A percentile compares a stretch with the other conserved stretches of the same genome.
Conservation (phyloP, 2,329 filamentous ascomycete genomes). For the Fusarium tuaranense region DNA sequence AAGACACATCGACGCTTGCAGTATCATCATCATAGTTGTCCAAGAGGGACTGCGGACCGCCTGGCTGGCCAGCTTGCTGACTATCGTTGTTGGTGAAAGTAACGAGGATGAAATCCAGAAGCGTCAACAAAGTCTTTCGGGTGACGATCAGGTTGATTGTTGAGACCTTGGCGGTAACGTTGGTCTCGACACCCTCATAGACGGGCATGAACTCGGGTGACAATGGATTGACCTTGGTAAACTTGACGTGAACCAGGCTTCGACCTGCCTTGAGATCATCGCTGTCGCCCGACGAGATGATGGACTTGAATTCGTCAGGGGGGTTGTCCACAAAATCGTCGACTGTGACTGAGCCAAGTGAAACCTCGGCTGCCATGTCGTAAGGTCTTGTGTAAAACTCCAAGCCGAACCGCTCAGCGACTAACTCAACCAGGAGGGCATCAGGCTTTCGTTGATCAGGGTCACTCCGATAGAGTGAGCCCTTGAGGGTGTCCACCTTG, state of each 20-base stretch:
- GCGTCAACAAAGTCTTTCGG: slow-evolving; percentile 87
- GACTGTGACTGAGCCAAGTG: slow-evolving; percentile 85
- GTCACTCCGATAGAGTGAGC: slow-evolving; percentile 90
- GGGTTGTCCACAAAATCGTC: slow-evolving; percentile 96
- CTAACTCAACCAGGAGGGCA: slow-evolving; percentile 86
- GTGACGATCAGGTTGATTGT: slow-evolving; percentile 98
- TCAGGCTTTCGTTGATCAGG: slow-evolving; percentile 81
- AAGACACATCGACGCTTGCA: slow-evolving; percentile 54
- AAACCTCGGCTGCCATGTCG: slow-evolving; percentile 93
- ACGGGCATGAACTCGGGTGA: slow-evolving; percentile 94
- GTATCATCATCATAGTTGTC: slow-evolving; percentile 51
- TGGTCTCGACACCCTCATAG: slow-evolving; percentile 94
- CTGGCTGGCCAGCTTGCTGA: slow-evolving; percentile 47
- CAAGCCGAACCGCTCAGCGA: slow-evolving; percentile 89
- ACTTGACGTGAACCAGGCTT: slow-evolving; percentile 89
- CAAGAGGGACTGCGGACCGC: slow-evolving; percentile 50
- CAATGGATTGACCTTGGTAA: slow-evolving; percentile 86
- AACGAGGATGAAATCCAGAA: slow-evolving; percentile 92
- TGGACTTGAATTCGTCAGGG: slow-evolving; percentile 92
- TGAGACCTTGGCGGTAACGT: slow-evolving; percentile 89
- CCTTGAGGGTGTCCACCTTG: slow-evolving; percentile 92
- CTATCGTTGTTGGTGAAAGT: slow-evolving; percentile 80
- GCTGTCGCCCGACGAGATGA: slow-evolving; percentile 84
- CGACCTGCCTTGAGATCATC: slow-evolving; percentile 81
- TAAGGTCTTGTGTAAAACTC: slow-evolving; percentile 89